Evolutionary conservation across 345 rosid species (phyloP), one percentile per base, ranked within the genome.

Genomic region (Raphanus sativus): DNA sequence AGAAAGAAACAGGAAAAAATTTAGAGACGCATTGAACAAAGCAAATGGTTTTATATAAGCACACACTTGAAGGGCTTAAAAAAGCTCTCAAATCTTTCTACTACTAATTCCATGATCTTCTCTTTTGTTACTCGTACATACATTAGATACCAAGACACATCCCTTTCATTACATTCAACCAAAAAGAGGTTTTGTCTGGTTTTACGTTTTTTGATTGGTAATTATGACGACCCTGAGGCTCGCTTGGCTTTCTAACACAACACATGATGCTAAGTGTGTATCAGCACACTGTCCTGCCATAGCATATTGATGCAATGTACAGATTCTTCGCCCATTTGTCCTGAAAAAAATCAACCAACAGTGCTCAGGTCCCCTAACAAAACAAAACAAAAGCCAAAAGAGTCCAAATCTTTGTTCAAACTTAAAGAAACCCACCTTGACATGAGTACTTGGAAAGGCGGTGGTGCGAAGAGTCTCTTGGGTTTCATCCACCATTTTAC

Each of bases 381-480:
- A 28, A 3, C 3, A 28, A 28, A 10, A 52, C 55, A 26, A 34
- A 42, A 34, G 25, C 26, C 30, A 24, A 61, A 58, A 60, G 21
- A 2, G n/a, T 55, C 38, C 7, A 62, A 4, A 38, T 7, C 60
- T 74, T 55, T 55, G 75, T 63, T 62, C 29, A 40, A 29, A 24
- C 17, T 13, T 2, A 38, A 26, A 34, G 62, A 80, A 70, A 58
- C 61, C 34, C 21, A 96, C 99, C 99, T 93, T 96, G 76, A 93
- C 98, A 81, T 91, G 98, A 2, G 89, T 79, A 48, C 96, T 89
- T 9, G 98, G 98, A 81, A 96, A 96, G 12, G 91, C 84, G 0
- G 98, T 83, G 45, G 98, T 93, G 67, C 97, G 86, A 67, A 96
- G 93, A 8, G 99, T 96, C 84, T 96, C 99, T 80, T 96, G 99